Base-by-base conservation (phyloP, 306 rosid species). In the Rosa multiflora region DNA sequence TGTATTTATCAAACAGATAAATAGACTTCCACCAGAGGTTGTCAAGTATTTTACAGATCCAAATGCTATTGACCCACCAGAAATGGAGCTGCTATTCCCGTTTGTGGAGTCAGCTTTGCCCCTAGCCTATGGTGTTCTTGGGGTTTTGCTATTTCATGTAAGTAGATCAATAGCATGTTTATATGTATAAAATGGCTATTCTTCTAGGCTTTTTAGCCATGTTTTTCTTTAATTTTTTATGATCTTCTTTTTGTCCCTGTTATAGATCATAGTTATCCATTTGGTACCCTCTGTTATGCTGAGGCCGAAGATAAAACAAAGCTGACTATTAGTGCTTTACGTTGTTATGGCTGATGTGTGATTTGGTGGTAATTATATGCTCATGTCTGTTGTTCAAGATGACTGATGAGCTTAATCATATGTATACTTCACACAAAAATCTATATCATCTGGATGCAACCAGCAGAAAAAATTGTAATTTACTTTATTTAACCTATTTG, bases 11-110 rank as follows among this genome's bases (percentile, higher is more conserved):
- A 59, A 87, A 81, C 97, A 95, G 99, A 89, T 93, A 83, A 88
- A 87, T 72, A 88, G 88, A 75, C 94, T 95, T 72, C 98, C 98
- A 21, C 97, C 97, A 52, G 98, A 92, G 76, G 86, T 95, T 68
- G 93, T 95, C 86, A 93, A 93, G 77, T 95, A 92, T 82, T 95
- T 95, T 78, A 95, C 98, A 62, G 97, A 95, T 83, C 96, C 99
- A 42, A 83, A 90, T 82, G 90, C 92, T n/a, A 48, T 86, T 83
- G 96, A 90, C 58, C 88, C 93, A 70, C 99, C 97, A 21, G 96
- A 91, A 81, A 88, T 89, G 96, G 93, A 90, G 86, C 83, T 93
- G 32, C 87, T 95, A 84, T 80, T 83, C 84, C 99, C 99, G 35
- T 95, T 85, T 82, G 91, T 93, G 74, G 99, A 92, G 43, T 88